A percentile compares a stretch with the other conserved stretches of the same genome.
Conservation (phyloP, 2,329 filamentous ascomycete genomes). For the Chaetoscypha palmicola region DNA sequence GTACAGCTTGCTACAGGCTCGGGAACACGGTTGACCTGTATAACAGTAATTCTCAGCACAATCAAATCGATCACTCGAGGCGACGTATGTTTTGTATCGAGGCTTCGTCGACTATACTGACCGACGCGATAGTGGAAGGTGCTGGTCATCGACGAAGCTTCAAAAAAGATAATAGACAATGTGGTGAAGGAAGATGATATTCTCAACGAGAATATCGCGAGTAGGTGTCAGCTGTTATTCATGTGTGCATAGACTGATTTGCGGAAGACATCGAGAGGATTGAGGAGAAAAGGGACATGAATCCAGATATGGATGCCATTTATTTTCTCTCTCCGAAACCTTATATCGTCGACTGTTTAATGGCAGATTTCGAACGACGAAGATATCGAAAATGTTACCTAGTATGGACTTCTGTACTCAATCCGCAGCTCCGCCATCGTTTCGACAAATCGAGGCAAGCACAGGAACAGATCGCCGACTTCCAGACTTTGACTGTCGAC, state of each 20-base stretch:
- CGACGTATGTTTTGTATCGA: constrained; percentile 53
- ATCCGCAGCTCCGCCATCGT: constrained; percentile 61
- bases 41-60: constrained; percentile 60
- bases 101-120: constrained; percentile 11
- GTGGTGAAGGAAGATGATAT: constrained; percentile 93
- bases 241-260: constrained; percentile 9
- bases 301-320: constrained; percentile 87
- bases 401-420: constrained; percentile 76
- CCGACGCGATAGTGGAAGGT: constrained; percentile 76
- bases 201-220: constrained; percentile 91
- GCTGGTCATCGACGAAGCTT: constrained; percentile 77
- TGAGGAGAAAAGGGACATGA: constrained; percentile 74
- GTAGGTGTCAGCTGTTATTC: constrained; percentile 39
- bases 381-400: constrained; percentile 75
- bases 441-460: constrained; percentile 65
- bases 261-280: constrained; percentile 83
- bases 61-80: constrained; percentile 73
- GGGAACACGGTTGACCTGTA: constrained; percentile 14
- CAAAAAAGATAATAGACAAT: constrained; percentile 82
- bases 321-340: constrained; percentile 82
- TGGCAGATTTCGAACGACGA: constrained; percentile 82
- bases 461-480: constrained; percentile 69
- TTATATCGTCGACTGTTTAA: constrained; percentile 86
- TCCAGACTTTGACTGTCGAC: constrained; percentile 78
- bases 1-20: constrained; percentile 23